phyloP scores from a whole-genome alignment of 306 rosid genomes.

The Fragaria iinumae region DNA sequence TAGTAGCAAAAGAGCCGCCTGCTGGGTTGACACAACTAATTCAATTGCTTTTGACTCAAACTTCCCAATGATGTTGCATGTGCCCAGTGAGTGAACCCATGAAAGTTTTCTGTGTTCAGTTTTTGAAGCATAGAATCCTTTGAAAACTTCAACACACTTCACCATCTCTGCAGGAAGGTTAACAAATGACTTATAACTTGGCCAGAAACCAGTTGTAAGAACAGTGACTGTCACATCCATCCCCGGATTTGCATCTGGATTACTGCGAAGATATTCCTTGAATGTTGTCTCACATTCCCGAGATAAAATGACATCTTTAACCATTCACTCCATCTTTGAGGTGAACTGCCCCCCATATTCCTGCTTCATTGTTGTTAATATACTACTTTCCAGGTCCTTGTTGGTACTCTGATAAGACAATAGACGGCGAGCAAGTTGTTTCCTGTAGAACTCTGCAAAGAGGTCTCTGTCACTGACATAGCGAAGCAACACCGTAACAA shows the following conservation, averaged over 20 bases:
- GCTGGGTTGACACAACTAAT: slow-evolving; percentile 55
- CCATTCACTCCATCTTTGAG: slow-evolving; percentile 44
- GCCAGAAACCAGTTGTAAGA: slow-evolving; percentile 75
- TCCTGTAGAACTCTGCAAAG: slow-evolving; percentile 80
- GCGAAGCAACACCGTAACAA: slow-evolving; percentile 49
- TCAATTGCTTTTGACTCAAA: slow-evolving; percentile 59
- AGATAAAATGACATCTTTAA: slow-evolving; percentile 41
- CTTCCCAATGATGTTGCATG: slow-evolving; percentile 53
- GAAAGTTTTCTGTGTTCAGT: slow-evolving; percentile 59
- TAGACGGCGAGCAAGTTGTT: slow-evolving; percentile 69
- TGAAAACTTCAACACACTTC: slow-evolving; percentile 65
- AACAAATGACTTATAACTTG: slow-evolving; percentile 65
- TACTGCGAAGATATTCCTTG: slow-evolving; percentile 47
- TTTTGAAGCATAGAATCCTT: slow-evolving; percentile 49
- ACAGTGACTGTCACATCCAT: slow-evolving; percentile 57
- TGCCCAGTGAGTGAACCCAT: slow-evolving; percentile 70
- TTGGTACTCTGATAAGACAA: slow-evolving; percentile 67
- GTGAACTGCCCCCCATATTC: slow-evolving; percentile 73
- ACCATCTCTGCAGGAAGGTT: slow-evolving; percentile 70
- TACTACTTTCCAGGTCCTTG: slow-evolving; percentile 56
- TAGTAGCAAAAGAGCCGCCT: slow-evolving; percentile 66
- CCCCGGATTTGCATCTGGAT: no score
- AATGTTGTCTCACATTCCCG: slow-evolving; percentile 54
- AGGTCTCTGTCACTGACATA: slow-evolving; percentile 68
- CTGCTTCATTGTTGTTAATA: slow-evolving; percentile 56